Evolutionary conservation across 2,329 filamentous ascomycete genomes (phyloP), one percentile per base, ranked within the genome.

Genomic region (Clonostachys rosea): DNA sequence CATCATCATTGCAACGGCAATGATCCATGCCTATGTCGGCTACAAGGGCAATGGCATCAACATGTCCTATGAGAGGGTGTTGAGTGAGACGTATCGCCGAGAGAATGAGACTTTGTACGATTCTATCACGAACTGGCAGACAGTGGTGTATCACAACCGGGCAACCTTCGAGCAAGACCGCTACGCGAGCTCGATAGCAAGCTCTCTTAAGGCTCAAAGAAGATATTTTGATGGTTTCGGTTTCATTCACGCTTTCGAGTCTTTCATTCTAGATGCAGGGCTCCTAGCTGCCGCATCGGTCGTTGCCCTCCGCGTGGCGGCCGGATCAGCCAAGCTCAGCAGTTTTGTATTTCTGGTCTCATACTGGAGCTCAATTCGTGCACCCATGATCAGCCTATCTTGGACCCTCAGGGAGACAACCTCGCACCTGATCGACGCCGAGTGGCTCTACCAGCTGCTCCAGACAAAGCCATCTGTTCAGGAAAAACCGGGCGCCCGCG

Each of bases 321-420:
- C 49, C 5, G 43, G 47, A 5, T 44, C 42, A 14, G 40, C 44
- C n/a, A 40, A 71, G 41, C 69, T 75, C 0, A 68, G 83, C 39
- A 76, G 75, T 49, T 83, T 89, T 50, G 78, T 87, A 5, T 82
- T 83, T 16, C 63, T 89, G 24, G 68, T 85, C 14, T 74, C 78
- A 34, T 88, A 87, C 61, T 89, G 84, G 84, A 63, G 66, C 7
- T 55, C 56, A 13, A 52, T 56, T 62, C 74, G 60, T 50, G 79
- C 51, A 44, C 66, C 66, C 2, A 53, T 71, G 57, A 57, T 59
- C 53, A 65, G 57, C 18, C 58, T 67, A 5, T 59, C 57, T 9
- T 54, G 55, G 43, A 56, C 58, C 7, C 58, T 63, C 11, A 53
- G 55, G 4, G 50, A 50, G 7, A 48, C 63, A 17, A 52, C 59